Percentiles rank a stretch among this genome's conserved stretches.
phyloP scores from a whole-genome alignment of 2,329 filamentous ascomycete species.

The Ophiostoma ips region DNA sequence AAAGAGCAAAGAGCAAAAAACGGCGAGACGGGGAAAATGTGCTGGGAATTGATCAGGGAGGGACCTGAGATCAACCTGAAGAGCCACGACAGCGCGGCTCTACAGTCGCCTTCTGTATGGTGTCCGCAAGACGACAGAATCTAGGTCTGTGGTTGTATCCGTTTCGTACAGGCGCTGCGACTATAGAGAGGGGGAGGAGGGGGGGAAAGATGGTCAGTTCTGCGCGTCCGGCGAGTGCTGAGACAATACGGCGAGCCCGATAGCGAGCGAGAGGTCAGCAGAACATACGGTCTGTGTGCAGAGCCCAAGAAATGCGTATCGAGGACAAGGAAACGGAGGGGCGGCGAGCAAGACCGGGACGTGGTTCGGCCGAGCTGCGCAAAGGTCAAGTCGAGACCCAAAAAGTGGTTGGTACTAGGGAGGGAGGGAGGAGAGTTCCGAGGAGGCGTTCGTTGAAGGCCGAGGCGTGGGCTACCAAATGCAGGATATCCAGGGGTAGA shows the following conservation, averaged over 20 bases:
- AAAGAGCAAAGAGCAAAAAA: neutral
- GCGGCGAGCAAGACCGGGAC: too few relatives aligned
- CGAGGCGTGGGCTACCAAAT: neutral
- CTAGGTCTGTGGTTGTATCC: too few relatives aligned
- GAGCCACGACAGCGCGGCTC: slow-evolving; percentile 2
- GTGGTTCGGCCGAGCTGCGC: too few relatives aligned
- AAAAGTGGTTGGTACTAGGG: too few relatives aligned
- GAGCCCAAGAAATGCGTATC: too few relatives aligned
- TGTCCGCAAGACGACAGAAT: neutral
- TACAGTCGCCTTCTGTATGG: neutral
- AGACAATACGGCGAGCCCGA: too few relatives aligned
- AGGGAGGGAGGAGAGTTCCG: too few relatives aligned
- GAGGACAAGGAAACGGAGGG: too few relatives aligned
- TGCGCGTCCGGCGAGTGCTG: neutral
- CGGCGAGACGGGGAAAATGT: neutral
- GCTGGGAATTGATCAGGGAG: neutral
- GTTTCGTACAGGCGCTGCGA: neutral
- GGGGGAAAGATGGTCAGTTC: neutral
- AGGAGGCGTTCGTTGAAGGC: neutral
- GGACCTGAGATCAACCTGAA: neutral
- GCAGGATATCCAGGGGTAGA: neutral
- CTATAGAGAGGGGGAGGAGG: too few relatives aligned
- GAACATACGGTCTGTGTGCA: too few relatives aligned
- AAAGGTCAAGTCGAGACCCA: too few relatives aligned
- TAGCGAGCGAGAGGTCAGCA: too few relatives aligned